Conservation (phyloP, 805 yeast species). For the Metschnikowia matae region DNA sequence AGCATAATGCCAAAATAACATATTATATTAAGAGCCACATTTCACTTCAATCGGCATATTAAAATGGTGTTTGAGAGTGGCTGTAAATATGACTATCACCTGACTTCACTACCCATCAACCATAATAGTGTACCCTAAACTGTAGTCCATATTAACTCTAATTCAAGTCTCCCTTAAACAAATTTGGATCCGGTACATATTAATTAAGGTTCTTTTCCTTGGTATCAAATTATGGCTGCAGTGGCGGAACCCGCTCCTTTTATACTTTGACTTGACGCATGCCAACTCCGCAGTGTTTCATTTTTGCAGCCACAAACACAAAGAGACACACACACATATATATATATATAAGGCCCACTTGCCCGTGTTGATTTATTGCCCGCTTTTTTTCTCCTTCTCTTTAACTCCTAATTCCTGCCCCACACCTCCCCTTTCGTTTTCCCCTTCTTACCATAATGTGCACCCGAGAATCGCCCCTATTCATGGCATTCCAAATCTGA, state of each 20-base stretch:
- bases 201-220: too few species aligned
- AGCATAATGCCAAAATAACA: too few species aligned
- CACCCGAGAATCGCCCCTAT: not conserved
- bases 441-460: not conserved
- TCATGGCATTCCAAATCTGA: not conserved
- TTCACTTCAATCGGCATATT: too few species aligned
- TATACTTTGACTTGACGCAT: conserved; percentile 1
- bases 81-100: too few species aligned
- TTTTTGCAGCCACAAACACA: conserved; percentile 2
- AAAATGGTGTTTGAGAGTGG: too few species aligned
- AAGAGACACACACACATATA: too few species aligned
- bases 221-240: not conserved
- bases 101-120: too few species aligned
- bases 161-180: too few species aligned
- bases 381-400: not conserved
- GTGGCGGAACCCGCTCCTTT: not conserved
- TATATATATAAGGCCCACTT: not conserved
- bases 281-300: not conserved
- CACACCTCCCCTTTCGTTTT: not conserved
- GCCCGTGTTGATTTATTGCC: not conserved
- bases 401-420: not conserved
- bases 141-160: too few species aligned
- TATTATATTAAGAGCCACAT: too few species aligned
- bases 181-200: too few species aligned
- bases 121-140: too few species aligned